Evolutionary conservation across 345 rosid genomes (phyloP).

Genomic region (Gossypium arboreum): DNA sequence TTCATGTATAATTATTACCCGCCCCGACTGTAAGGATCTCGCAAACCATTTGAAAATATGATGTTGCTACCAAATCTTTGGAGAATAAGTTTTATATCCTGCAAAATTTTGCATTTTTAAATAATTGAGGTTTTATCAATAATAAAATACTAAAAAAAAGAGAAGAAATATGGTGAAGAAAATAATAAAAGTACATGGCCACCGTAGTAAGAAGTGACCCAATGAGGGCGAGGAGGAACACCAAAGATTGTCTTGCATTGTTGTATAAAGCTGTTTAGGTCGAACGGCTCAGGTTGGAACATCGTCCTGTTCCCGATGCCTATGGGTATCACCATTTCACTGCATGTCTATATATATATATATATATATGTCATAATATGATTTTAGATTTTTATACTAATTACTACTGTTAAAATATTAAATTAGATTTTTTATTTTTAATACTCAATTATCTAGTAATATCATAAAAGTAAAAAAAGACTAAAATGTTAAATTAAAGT

Average conservation of each 20-base stretch:
- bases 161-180: not conserved
- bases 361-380: no score
- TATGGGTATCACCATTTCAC: slow-evolving; percentile 52
- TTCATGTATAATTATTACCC: slow-evolving; percentile 19
- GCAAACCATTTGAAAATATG: slow-evolving; percentile 39
- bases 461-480: not conserved
- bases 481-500: no score
- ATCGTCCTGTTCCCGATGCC: slow-evolving; percentile 32
- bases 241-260: slow-evolving; percentile 15
- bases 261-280: not conserved
- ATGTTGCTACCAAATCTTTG: slow-evolving; percentile 41
- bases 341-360: slow-evolving; percentile 29
- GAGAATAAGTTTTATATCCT: slow-evolving; percentile 37
- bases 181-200: slow-evolving; percentile 32
- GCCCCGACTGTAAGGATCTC: slow-evolving; percentile 44
- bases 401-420: no score
- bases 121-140: not conserved
- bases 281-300: slow-evolving; percentile 32
- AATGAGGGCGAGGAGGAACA: slow-evolving; percentile 47
- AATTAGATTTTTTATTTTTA: no score
- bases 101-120: not conserved
- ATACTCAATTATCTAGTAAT: not conserved
- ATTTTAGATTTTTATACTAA: no score
- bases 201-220: slow-evolving; percentile 52
- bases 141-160: not conserved